Evolutionary conservation across 1,284 basidiomycete species (phyloP), one percentile per base, ranked within the genome.

Genomic region (Gymnopus androsaceus): DNA sequence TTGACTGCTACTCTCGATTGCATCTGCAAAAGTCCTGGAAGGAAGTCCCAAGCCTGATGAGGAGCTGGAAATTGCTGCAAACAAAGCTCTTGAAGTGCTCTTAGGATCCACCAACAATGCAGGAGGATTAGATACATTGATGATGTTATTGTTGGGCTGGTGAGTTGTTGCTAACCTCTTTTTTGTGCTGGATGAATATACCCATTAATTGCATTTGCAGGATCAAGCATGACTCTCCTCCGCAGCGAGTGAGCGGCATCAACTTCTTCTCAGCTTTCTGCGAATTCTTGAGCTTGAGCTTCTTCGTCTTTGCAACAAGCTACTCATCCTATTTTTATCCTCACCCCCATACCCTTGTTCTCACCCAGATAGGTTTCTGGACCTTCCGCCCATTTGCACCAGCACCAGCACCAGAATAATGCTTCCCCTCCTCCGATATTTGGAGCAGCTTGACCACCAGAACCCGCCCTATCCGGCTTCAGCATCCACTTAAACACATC

Each of bases 261-360:
- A 78, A 84, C 46, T 73, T 95, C 56, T 92, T 97, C 67, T 78
- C 83, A 4, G 76, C 82, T 1, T 94, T 97, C 75, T 96, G 92
- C 67, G 84, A 92, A 65, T 86, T 84, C 89, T 4, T 81, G 87
- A 44, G 74, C 92, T 38, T 94, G 97, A 67, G 81, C 84, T 0
- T 86, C 89, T 0, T 70, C 94, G 15, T 99, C 98, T 71, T 85
- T 98, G 95, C 94, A 84, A 99, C 57, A 88, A 95, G n/a, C 92
- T 95, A 64, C 81, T 99, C 15, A 78, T 99, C 3, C 84, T 92
- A 0, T 75, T 93, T n/a, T n/a, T n/a, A n/a, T n/a, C n/a, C n/a
- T n/a, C n/a, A n/a, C n/a, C n/a, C n/a, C n/a, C n/a, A n/a, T n/a
- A n/a, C n/a, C n/a, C n/a, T n/a, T n/a, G n/a, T n/a, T n/a, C n/a